A percentile compares a stretch with the other conserved stretches of the same genome.
Conservation (phyloP, 2,329 filamentous ascomycete species). For the Apiospora sp. region DNA sequence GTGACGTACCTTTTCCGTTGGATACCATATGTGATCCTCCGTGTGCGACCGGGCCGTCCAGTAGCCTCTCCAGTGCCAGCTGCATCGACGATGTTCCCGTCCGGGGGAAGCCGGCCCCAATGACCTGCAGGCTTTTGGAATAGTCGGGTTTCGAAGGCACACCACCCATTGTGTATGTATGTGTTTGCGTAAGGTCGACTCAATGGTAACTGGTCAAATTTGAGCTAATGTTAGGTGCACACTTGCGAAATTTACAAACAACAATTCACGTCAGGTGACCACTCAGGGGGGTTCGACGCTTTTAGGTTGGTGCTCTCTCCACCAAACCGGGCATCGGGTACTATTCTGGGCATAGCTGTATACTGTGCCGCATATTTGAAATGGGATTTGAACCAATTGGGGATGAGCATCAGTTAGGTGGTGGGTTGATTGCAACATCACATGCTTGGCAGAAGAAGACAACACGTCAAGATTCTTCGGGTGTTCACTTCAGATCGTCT, state of each 20-base stretch:
- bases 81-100: constrained; percentile 59
- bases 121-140: constrained; percentile 45
- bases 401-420: background rate
- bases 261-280: background rate
- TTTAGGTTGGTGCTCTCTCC: background rate
- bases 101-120: constrained; percentile 52
- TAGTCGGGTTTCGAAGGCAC: background rate
- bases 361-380: background rate
- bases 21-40: constrained; percentile 50
- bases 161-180: background rate
- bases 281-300: background rate
- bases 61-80: constrained; percentile 53
- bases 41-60: constrained; percentile 57
- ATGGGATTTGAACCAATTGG: background rate
- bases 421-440: background rate
- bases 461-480: background rate
- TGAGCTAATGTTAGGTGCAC: background rate
- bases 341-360: background rate
- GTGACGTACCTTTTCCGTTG: constrained; percentile 45
- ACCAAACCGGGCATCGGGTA: background rate
- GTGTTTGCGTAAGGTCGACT: background rate
- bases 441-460: background rate
- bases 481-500: too few relatives aligned
- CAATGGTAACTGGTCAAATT: too few relatives aligned
- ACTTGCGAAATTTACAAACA: background rate